Base-by-base conservation (phyloP, 2,329 filamentous ascomycete genomes). In the Dothideomycetes sp. region DNA sequence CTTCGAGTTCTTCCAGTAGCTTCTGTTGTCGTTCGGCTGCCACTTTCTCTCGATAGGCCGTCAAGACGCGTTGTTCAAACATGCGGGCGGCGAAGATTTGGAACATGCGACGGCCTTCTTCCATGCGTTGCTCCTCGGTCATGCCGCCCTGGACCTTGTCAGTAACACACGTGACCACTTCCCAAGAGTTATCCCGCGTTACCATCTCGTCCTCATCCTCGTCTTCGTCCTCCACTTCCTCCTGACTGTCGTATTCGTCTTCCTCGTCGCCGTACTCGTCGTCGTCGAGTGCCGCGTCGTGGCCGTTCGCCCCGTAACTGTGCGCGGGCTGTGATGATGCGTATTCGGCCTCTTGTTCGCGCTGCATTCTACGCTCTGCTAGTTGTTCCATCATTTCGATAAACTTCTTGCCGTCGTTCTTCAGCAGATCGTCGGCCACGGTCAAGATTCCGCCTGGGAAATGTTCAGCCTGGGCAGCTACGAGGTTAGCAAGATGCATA, bases 321-420 rank as follows among this genome's bases (percentile, higher is more conserved):
- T 78, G 72, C 49, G 69, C 66, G 38, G 70, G 64, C 57, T 72
- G 71, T 48, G 75, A 72, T 42, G 80, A 70, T 57, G 79, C 71
- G 54, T 77, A 76, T 51, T 80, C 79, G 36, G 85, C 84, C 59
- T 95, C 87, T 65, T 91, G 88, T 68, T 96, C 89, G 52, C 91
- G 82, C 58, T 88, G 85, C 89, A 98, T 95, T 54, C 91, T 79
- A 54, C 89, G 84, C 67, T 98, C 91, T 25, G 91, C 91, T 54
- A 98, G 75, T 67, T 96, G 89, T 63, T 98, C 91, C 91, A 98
- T 98, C 91, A 98, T 98, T 62, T 98, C 91, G 64, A 98, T 98
- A 68, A 98, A 98, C 59, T 94, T 94, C 64, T 94, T 94, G 56
- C 91, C 91, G 64, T 98, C 91, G 64, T 98, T 98, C 64, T 96